Evolutionary conservation across 345 rosid genomes (phyloP), one percentile per base, ranked within the genome.

Genomic region (Kernera saxatilis): DNA sequence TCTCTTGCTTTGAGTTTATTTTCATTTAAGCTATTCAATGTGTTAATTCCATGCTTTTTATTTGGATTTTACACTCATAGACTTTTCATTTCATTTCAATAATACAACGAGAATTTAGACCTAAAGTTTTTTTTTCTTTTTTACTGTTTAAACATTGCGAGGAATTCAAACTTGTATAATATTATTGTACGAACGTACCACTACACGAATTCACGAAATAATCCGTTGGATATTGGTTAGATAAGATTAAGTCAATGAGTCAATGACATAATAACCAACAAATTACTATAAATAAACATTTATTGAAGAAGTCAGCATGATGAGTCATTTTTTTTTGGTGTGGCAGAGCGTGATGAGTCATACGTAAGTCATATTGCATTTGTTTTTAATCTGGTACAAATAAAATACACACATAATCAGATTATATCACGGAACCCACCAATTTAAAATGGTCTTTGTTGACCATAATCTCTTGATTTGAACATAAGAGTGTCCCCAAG

Each of bases 291-390:
- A 12, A 29, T 6, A 17, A 17, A 17, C 0, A 33, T 21, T 15
- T 56, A 56, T 57, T 17, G 57, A 48, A 59, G 9, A 50, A 60
- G 61, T 71, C 49, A 13, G 39, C 46, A 5, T 32, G 46, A 23
- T 33, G 56, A 56, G 56, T 69, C 73, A 18, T 69, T 30, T 29
- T 53, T 5, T 8, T 53, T 30, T 12, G 12, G 3, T 12, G 11
- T 37, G n/a, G n/a, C 3, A 15, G 3, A 21, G 32, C 39, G 1
- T 29, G 32, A 29, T 30, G 63, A 68, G 63, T 68, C 72, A 67
- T 53, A 27, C 0, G 8, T 22, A 32, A 56, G 72, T 44, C 73
- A 56, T 22, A 6, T 69, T 56, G 73, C 64, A 55, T 56, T 69
- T 56, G 55, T 69, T 56, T 40, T 2, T 14, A 21, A 41, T 12